Evolutionary conservation across 768 basidiomycete species (phyloP).

Genomic region (Clitopilus hobsonii): DNA sequence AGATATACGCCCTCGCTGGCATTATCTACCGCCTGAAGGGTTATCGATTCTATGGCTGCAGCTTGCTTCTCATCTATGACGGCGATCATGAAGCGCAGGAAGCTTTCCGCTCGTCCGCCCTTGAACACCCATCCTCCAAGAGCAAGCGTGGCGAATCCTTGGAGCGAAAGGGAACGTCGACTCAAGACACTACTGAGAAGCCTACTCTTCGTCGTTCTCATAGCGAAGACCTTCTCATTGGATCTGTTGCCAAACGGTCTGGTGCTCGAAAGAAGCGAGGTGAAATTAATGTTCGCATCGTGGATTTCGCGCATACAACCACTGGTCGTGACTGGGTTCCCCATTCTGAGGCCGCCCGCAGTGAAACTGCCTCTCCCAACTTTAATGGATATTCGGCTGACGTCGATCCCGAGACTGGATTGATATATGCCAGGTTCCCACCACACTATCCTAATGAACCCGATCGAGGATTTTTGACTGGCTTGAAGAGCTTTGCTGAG

Average conservation of each 20-base stretch:
- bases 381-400: conserved; percentile 78
- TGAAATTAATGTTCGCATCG: conserved; percentile 92
- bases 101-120: conserved; percentile 52
- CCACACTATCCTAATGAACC: conserved; percentile 87
- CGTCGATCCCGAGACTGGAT: conserved; percentile 76
- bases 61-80: conserved; percentile 94
- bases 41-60: conserved; percentile 98
- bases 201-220: conserved; percentile 64
- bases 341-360: conserved; percentile 41
- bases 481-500: conserved; percentile 75
- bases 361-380: conserved; percentile 40
- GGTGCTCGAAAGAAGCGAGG: conserved; percentile 73
- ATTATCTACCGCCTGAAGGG: conserved; percentile 88
- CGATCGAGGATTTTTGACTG: conserved; percentile 92
- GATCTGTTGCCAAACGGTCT: conserved; percentile 60
- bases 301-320: conserved; percentile 98
- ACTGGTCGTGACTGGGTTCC: conserved; percentile 90
- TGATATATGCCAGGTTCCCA: conserved; percentile 89
- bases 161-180: conserved; percentile 48
- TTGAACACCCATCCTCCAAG: conserved; percentile 64
- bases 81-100: conserved; percentile 89
- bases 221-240: conserved; percentile 74
- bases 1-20: conserved; percentile 88
- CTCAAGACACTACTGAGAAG: conserved; percentile 36
- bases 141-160: conserved; percentile 77